Percentiles rank a stretch among this genome's conserved stretches.
Evolutionary conservation across 306 rosid genomes (phyloP).

Genomic region (Leucaena leucocephala): DNA sequence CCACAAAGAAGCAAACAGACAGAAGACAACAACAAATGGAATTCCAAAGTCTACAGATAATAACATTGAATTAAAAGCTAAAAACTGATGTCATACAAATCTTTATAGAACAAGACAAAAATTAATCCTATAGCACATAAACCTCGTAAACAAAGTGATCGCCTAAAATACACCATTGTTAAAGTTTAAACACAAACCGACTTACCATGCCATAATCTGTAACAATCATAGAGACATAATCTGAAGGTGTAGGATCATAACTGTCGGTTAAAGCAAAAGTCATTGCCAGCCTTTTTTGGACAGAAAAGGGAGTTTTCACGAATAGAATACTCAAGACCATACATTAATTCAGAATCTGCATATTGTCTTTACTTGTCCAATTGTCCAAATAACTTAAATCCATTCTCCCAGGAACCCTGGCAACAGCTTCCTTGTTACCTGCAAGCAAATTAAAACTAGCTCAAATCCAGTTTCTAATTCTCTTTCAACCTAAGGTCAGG

Average conservation of each 20-base stretch:
- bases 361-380: constrained; percentile 56
- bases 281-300: no score
- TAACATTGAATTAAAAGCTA: background rate
- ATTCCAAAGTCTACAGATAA: no score
- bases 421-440: constrained; percentile 75
- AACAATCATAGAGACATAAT: no score
- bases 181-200: background rate
- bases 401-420: constrained; percentile 66
- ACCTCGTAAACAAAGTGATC: background rate
- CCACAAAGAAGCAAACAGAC: no score
- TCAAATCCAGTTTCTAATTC: constrained; percentile 30
- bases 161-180: background rate
- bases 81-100: background rate
- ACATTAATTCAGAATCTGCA: constrained; percentile 82
- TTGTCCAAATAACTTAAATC: constrained; percentile 60
- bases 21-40: no score
- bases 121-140: background rate
- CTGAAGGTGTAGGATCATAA: no score
- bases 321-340: constrained; percentile 31
- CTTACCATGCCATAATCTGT: constrained; percentile 96
- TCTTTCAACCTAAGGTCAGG: constrained; percentile 4
- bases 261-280: no score
- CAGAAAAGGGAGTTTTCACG: no score
- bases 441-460: constrained; percentile 39
- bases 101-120: background rate